A percentile compares a stretch with the other conserved stretches of the same genome.
Evolutionary conservation across 2,329 filamentous ascomycete genomes (phyloP).

Genomic region (Blastomyces gilchristii): DNA sequence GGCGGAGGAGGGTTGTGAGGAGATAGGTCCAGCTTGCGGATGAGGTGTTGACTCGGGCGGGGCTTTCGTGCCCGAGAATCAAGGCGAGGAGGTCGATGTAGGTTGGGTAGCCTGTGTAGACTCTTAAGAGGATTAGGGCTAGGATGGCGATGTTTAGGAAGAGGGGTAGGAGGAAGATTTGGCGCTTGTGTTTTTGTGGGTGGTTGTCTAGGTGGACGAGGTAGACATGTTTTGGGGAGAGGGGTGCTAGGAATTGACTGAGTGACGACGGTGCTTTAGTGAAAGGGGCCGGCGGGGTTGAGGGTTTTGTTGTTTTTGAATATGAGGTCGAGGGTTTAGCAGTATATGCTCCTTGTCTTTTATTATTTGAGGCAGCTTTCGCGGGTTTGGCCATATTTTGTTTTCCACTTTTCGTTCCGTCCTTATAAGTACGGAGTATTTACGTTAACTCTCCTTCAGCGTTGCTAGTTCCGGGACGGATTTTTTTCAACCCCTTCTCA

Average conservation of each 20-base stretch:
- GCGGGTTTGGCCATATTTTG: conserved; percentile 29
- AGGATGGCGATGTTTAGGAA: conserved; percentile 62
- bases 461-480: not conserved
- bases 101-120: conserved; percentile 57
- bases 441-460: not conserved
- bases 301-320: conserved; percentile 9
- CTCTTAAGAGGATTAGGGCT: conserved; percentile 55
- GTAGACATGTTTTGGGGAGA: conserved; percentile 65
- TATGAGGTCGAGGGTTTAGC: conserved; percentile 11
- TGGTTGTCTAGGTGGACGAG: conserved; percentile 71
- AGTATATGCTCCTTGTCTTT: conserved; percentile 21
- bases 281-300: conserved; percentile 51
- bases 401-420: not conserved
- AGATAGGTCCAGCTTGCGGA: conserved; percentile 49
- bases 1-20: conserved; percentile 45
- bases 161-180: conserved; percentile 71
- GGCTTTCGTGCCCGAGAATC: conserved; percentile 55
- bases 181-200: conserved; percentile 60
- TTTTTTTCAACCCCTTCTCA: not conserved
- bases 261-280: conserved; percentile 53
- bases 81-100: conserved; percentile 60
- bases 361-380: conserved; percentile 22
- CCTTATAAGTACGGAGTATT: not conserved
- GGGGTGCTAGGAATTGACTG: conserved; percentile 53
- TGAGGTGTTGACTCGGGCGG: conserved; percentile 53